A percentile compares a stretch with the other conserved stretches of the same genome.
phyloP scores from a whole-genome alignment of 177 flowering plant species.

The Vitis hybrid region DNA sequence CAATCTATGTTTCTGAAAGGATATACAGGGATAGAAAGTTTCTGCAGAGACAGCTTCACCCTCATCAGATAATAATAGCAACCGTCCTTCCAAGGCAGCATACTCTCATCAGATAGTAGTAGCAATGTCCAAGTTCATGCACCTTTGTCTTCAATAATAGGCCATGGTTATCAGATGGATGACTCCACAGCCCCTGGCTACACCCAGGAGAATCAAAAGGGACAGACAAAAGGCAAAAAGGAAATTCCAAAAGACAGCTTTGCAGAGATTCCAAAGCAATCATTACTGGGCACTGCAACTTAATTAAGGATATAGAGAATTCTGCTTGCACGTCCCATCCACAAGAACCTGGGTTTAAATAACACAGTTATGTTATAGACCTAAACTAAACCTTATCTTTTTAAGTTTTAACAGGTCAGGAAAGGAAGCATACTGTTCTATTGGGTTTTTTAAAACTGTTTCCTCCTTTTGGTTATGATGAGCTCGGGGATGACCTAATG shows the following conservation, averaged over 20 bases:
- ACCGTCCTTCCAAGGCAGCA: too few species aligned
- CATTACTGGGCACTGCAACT: not conserved
- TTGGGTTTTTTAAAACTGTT: not conserved
- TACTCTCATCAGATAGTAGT: not conserved
- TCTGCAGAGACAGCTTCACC: not conserved
- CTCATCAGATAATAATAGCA: not conserved
- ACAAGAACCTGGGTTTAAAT: not conserved
- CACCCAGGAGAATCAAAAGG: not conserved
- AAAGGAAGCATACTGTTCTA: not conserved
- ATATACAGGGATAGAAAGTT: not conserved
- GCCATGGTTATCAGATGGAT: not conserved
- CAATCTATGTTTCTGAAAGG: not conserved
- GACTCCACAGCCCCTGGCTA: not conserved
- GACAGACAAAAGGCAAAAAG: not conserved
- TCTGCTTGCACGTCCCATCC: not conserved
- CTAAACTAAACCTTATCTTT: not conserved
- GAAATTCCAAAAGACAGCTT: not conserved
- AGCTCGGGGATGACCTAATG: not conserved
- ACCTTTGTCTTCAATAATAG: conserved; percentile 1
- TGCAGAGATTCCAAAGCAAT: not conserved
- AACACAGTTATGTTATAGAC: not conserved
- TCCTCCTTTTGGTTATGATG: not conserved
- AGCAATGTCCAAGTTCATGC: not conserved
- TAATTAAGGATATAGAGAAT: not conserved
- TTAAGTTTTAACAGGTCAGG: not conserved